Evolutionary conservation across 192 early-diverging fungal genomes (phyloP), one percentile per base, ranked within the genome.

Genomic region (Podila verticillata): DNA sequence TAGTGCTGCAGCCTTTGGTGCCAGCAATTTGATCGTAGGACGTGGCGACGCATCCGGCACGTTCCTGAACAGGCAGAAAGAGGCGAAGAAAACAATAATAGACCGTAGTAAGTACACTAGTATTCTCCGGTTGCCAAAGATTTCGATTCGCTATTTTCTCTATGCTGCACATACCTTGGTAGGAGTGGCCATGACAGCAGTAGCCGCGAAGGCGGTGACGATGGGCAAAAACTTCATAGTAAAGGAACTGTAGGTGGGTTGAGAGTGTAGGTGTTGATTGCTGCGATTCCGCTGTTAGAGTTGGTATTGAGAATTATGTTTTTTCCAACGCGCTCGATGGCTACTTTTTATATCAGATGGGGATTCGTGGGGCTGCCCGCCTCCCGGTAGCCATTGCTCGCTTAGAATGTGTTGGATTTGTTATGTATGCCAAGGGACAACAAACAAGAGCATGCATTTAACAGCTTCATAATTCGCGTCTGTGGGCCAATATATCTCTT

Each of bases 21-120:
- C 65, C 65, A 22, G 74, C 35, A 48, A 75, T 69, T 69, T 69
- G 61, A n/a, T 61, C 48, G 35, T 69, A 75, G 12, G 74, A 69
- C 8, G 61, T 75, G 24, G 60, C 64, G 35, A 61, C 61, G 34
- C 64, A 75, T 47, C 26, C 28, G n/a, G 66, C 34, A 32, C 61
- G 66, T 65, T 57, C 63, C 74, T 75, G 30, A 19, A 69, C 48
- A 35, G 9, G 32, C 32, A 34, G 32, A 34, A 34, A n/a, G n/a
- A 20, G 0, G 39, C 29, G 30, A 59, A 22, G 9, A 61, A 44
- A 30, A 8, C 20, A 48, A 48, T 15, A 32, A 54, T 28, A 62
- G 10, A 48, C 61, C 4, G n/a, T 48, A 63, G 49, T 51, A 51
- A 63, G 44, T 63, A 63, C 62, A 63, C 39, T 47, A 47, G 39